These are phyloP conservation scores for Fraxinus americana DNA, from an alignment of 257 asterid genomes.

Conservation along the genomic window DNA sequence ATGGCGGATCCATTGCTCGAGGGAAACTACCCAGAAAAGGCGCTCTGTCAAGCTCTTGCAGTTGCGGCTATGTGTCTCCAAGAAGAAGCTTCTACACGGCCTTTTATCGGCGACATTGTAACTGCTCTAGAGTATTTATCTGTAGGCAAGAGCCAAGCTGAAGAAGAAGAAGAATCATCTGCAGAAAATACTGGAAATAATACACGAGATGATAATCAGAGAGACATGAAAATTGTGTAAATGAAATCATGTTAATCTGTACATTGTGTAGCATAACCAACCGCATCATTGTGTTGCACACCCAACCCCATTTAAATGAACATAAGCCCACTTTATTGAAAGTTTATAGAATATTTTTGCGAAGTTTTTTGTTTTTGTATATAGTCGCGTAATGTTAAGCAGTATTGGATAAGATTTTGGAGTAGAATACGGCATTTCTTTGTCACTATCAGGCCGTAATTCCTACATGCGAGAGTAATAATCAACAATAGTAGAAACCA, in stretches of 20 bases:
- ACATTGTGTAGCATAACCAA: neutral
- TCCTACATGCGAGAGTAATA: neutral
- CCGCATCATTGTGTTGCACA: neutral
- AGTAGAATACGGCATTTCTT: neutral
- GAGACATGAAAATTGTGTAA: neutral
- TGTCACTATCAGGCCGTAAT: neutral
- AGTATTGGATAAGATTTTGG: neutral
- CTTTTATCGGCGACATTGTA: conserved; percentile 69
- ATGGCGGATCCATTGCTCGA: conserved; percentile 71
- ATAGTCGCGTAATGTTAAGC: neutral
- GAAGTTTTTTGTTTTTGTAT: neutral
- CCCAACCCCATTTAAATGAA: neutral
- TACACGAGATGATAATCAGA: neutral
- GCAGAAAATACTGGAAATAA: neutral
- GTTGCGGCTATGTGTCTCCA: conserved; percentile 87
- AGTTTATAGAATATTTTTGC: neutral
- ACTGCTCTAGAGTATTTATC: conserved; percentile 59
- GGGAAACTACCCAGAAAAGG: conserved; percentile 57
- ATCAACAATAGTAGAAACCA: neutral
- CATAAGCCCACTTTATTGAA: neutral
- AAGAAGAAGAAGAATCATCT: conserved; percentile 9
- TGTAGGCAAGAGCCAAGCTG: conserved; percentile 22
- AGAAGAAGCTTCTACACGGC: conserved; percentile 62
- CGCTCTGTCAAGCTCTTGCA: conserved; percentile 66
- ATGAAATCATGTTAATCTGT: neutral